Conservation (phyloP, 2,329 filamentous ascomycete genomes). For the Aspergillus glaucus region DNA sequence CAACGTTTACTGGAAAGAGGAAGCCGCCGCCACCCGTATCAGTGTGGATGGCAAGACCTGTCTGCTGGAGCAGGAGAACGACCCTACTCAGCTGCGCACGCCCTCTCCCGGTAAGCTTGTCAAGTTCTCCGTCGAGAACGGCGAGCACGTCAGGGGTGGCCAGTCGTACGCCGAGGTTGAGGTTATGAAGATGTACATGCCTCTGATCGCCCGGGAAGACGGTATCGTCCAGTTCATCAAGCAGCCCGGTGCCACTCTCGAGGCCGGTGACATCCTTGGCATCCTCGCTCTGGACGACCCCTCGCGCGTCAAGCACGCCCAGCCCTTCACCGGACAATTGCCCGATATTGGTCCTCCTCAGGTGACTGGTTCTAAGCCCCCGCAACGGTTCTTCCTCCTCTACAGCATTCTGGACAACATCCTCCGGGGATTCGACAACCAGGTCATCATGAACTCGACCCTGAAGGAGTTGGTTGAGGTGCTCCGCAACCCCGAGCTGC, state of each 20-base stretch:
- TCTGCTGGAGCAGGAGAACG: constrained; percentile 95
- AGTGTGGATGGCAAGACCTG: constrained; percentile 98
- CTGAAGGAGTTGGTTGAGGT: constrained; percentile 87
- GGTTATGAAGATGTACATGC: constrained; percentile 99
- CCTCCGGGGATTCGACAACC: constrained; percentile 90
- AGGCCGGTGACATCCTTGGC: constrained; percentile 97
- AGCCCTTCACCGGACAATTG: constrained; percentile 86
- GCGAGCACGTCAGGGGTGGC: constrained; percentile 83
- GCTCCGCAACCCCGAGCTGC: constrained; percentile 79
- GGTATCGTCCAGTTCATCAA: constrained; percentile 98
- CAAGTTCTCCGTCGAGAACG: constrained; percentile 95
- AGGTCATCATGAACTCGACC: constrained; percentile 84
- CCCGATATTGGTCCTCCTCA: constrained; percentile 81
- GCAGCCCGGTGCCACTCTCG: constrained; percentile 94
- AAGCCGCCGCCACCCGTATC: constrained; percentile 88
- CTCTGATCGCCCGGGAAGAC: constrained; percentile 86
- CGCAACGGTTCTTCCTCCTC: constrained; percentile 76
- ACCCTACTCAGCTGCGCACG: constrained; percentile 91
- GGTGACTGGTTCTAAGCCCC: constrained; percentile 82
- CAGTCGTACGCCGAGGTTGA: constrained; percentile 95
- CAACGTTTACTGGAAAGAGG: constrained; percentile 99
- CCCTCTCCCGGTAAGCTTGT: constrained; percentile 96
- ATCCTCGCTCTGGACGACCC: constrained; percentile 94
- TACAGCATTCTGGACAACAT: constrained; percentile 79
- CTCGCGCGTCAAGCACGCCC: constrained; percentile 90